Percentiles rank a stretch among this genome's conserved stretches.
phyloP scores from a whole-genome alignment of 2,329 filamentous ascomycete genomes.

The Thermothelomyces thermophilus region DNA sequence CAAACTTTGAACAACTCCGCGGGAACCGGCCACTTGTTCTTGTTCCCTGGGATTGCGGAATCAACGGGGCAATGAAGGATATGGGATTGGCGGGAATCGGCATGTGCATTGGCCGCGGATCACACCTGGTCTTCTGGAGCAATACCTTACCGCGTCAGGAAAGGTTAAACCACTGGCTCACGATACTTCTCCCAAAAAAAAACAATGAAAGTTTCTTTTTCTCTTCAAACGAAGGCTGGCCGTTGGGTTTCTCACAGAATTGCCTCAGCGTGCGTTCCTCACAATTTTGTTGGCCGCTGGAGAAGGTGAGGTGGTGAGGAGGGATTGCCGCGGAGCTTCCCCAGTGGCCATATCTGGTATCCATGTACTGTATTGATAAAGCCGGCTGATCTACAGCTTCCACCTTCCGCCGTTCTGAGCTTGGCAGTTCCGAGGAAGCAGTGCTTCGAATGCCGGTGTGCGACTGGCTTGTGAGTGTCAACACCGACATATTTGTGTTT shows the following conservation, averaged over 20 bases:
- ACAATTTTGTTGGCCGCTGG: conserved; percentile 14
- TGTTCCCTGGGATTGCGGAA: conserved; percentile 6
- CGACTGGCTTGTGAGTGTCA: no score
- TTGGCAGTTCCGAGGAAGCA: neutral
- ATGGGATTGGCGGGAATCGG: conserved; percentile 10
- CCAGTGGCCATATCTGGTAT: conserved; percentile 12
- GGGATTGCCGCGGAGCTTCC: neutral
- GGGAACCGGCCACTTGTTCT: conserved; percentile 1
- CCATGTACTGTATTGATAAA: conserved; percentile 21
- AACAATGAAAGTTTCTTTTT: conserved; percentile 11
- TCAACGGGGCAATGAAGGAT: conserved; percentile 9
- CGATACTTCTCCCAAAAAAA: neutral
- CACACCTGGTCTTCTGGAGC: conserved; percentile 1
- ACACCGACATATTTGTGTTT: no score
- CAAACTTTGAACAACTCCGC: conserved; percentile 5
- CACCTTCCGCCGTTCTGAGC: neutral
- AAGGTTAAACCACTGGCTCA: conserved; percentile 15
- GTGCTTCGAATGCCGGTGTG: no score
- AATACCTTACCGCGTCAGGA: neutral
- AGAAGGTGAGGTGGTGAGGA: no score
- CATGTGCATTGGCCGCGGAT: conserved; percentile 11
- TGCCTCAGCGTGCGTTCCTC: conserved; percentile 12
- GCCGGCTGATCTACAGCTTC: neutral
- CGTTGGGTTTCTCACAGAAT: neutral
- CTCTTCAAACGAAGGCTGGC: conserved; percentile 7